These are phyloP conservation scores for Chenopodium formosanum DNA, from an alignment of 148 eudicot genomes.

Conservation along the genomic window DNA sequence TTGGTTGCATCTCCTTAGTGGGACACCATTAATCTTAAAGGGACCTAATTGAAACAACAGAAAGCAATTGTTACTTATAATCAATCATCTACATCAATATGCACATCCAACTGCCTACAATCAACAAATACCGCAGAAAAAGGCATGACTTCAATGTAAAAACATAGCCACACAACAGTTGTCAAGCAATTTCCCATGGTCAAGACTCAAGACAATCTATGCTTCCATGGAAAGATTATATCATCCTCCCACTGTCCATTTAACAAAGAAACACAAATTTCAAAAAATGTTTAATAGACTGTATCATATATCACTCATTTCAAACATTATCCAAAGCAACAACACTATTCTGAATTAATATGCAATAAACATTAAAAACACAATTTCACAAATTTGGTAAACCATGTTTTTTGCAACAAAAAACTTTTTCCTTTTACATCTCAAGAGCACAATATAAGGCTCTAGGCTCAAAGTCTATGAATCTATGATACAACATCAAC, in stretches of 20 bases:
- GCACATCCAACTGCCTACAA: neutral
- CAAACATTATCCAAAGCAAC: too few species aligned
- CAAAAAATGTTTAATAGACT: too few species aligned
- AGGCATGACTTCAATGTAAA: neutral
- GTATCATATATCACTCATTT: too few species aligned
- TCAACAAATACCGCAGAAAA: neutral
- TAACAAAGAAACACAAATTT: too few species aligned
- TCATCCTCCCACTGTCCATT: neutral
- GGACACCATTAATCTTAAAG: constrained; percentile 63
- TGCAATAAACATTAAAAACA: neutral
- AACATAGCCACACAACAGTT: neutral
- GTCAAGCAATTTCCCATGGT: neutral
- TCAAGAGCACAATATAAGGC: neutral
- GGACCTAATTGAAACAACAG: constrained; percentile 39
- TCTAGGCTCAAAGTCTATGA: neutral
- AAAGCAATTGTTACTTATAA: neutral
- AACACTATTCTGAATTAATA: too few species aligned
- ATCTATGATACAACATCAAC: neutral
- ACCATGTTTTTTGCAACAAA: neutral
- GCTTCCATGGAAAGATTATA: neutral
- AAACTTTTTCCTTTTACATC: neutral
- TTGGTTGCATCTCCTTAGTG: constrained; percentile 60
- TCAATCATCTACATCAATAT: too few species aligned
- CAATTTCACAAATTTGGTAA: neutral
- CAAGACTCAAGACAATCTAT: neutral